A percentile compares a stretch with the other conserved stretches of the same genome.
These are phyloP conservation scores for Lipomyces orientalis DNA, from an alignment of 805 yeast genomes.

Conservation along the genomic window DNA sequence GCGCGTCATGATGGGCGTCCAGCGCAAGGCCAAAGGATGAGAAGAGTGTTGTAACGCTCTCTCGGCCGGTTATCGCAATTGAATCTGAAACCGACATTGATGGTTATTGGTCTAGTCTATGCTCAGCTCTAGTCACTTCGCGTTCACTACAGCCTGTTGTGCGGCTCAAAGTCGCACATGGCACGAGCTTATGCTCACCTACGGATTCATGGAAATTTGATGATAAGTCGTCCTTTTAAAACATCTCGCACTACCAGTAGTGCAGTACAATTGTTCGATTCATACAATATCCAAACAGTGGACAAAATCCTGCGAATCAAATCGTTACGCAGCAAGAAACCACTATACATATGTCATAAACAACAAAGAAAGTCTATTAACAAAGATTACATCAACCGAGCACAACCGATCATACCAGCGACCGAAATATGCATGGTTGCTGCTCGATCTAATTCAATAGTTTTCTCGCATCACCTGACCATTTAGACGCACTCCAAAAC, in stretches of 20 bases:
- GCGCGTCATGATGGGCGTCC: constrained; percentile 45
- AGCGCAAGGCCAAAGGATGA: constrained; percentile 21
- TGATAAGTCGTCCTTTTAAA: neutral
- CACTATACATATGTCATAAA: neutral
- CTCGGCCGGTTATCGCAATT: neutral
- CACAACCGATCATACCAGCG: neutral
- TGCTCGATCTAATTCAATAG: neutral
- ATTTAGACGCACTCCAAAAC: constrained; percentile 57
- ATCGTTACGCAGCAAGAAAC: neutral
- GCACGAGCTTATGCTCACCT: neutral
- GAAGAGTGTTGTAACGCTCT: constrained; percentile 1
- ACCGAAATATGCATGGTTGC: neutral
- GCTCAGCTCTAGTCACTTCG: no score
- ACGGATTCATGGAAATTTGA: neutral
- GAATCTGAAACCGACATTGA: neutral
- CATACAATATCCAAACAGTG: neutral
- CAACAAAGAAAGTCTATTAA: neutral
- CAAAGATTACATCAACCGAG: neutral
- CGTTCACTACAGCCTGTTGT: no score
- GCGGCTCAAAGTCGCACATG: no score
- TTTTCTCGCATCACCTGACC: neutral
- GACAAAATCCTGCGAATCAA: neutral
- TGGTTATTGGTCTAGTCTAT: neutral
- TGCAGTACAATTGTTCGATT: neutral
- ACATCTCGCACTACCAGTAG: constrained; percentile 10